Conservation (phyloP, 164 flowering plant genomes). For the Chimonanthus praecox region DNA sequence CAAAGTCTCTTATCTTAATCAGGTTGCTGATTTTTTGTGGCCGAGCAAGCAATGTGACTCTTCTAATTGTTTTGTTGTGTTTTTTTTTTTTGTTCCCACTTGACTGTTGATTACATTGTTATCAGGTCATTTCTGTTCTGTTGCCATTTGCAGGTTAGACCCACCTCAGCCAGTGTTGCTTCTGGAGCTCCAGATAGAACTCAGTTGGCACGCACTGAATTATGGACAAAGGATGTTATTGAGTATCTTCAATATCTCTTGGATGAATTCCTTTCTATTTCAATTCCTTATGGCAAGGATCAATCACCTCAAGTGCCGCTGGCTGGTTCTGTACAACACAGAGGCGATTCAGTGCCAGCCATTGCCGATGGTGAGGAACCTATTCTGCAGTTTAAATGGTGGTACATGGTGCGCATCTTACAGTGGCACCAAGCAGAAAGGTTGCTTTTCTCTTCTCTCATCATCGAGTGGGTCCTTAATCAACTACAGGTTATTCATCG, state of each 20-base stretch:
- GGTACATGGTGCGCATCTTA: slow-evolving; percentile 84
- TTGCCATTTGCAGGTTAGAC: slow-evolving; percentile 58
- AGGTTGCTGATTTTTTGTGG: slow-evolving; percentile 14
- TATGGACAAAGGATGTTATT: slow-evolving; percentile 92
- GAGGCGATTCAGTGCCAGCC: slow-evolving; percentile 39
- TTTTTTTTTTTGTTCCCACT: neutral
- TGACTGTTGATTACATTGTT: slow-evolving; percentile 2
- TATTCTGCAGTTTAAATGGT: slow-evolving; percentile 82
- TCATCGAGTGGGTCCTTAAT: slow-evolving; percentile 89
- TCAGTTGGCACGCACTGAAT: slow-evolving; percentile 69
- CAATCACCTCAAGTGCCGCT: slow-evolving; percentile 51
- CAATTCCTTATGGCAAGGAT: slow-evolving; percentile 54
- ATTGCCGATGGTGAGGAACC: slow-evolving; percentile 59
- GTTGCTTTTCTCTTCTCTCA: slow-evolving; percentile 65
- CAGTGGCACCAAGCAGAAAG: slow-evolving; percentile 94
- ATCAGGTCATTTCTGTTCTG: slow-evolving; percentile 9
- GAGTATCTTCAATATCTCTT: slow-evolving; percentile 79
- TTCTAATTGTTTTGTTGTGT: neutral
- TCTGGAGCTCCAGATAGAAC: slow-evolving; percentile 68
- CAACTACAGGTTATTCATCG: slow-evolving; percentile 61
- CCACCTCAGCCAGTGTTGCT: slow-evolving; percentile 46
- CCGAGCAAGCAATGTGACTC: neutral
- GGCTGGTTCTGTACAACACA: slow-evolving; percentile 47
- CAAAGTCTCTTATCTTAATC: slow-evolving; percentile 83
- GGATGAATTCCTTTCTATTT: slow-evolving; percentile 56